Conservation (phyloP, 345 rosid species). For the Gossypium raimondii region DNA sequence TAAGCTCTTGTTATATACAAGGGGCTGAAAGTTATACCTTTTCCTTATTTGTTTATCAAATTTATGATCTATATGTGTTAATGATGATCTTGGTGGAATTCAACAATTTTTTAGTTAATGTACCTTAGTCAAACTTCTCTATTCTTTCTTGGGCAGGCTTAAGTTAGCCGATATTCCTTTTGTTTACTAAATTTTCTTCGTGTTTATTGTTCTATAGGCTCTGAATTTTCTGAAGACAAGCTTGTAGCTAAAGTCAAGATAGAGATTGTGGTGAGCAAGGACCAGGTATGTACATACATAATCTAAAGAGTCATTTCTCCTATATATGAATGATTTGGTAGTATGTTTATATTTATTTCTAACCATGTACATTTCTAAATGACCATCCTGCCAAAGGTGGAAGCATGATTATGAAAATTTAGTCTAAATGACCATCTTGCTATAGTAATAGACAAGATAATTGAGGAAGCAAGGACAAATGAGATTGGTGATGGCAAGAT, state of each 20-base stretch:
- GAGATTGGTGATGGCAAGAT: conserved; percentile 94
- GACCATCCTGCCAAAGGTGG: conserved; percentile 43
- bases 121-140: background rate
- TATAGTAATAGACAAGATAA: conserved; percentile 56
- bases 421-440: conserved; percentile 2
- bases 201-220: conserved; percentile 42
- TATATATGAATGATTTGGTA: background rate
- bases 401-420: conserved; percentile 21
- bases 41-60: background rate
- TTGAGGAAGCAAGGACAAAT: conserved; percentile 73
- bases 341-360: background rate
- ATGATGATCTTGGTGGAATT: background rate
- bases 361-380: background rate
- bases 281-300: conserved; percentile 46
- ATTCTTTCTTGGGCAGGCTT: background rate
- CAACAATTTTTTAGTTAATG: background rate
- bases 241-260: conserved; percentile 87
- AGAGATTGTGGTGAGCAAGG: conserved; percentile 80
- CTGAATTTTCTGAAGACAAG: conserved; percentile 85
- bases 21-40: background rate
- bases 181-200: background rate
- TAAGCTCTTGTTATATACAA: conserved; percentile 28
- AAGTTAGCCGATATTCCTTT: background rate
- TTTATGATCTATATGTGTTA: conserved; percentile 25
- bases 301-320: background rate